These are phyloP conservation scores for Chrysoporthe cubensis DNA, from an alignment of 2,329 filamentous ascomycete genomes.

Conservation along the genomic window DNA sequence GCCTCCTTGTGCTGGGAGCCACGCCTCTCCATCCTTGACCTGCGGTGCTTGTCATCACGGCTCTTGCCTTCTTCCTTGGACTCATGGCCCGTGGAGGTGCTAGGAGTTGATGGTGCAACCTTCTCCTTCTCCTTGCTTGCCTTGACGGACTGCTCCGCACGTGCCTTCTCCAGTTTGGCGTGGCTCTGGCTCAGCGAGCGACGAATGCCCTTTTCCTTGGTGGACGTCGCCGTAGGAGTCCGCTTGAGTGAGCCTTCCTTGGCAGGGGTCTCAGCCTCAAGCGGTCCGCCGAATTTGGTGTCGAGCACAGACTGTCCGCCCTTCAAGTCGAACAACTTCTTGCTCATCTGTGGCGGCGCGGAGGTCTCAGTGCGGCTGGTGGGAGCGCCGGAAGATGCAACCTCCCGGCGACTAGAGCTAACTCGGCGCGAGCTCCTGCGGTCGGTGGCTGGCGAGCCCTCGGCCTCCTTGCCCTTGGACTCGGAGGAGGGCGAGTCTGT, in stretches of 20 bases:
- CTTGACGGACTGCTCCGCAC: constrained; percentile 30
- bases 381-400: constrained; percentile 29
- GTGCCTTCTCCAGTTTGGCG: constrained; percentile 33
- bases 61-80: constrained; percentile 13
- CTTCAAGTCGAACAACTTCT: constrained; percentile 49
- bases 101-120: not conserved
- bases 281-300: constrained; percentile 30
- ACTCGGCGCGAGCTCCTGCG: constrained; percentile 47
- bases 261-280: constrained; percentile 16
- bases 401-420: constrained; percentile 44
- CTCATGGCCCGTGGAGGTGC: constrained; percentile 4
- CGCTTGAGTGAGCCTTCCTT: constrained; percentile 16
- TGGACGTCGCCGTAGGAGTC: constrained; percentile 20
- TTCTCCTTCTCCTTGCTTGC: constrained; percentile 20
- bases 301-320: constrained; percentile 41
- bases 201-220: constrained; percentile 33
- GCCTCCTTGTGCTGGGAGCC: constrained; percentile 26
- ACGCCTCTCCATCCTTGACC: constrained; percentile 25
- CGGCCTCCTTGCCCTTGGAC: constrained; percentile 42
- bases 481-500: constrained; percentile 30
- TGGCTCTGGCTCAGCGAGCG: constrained; percentile 37
- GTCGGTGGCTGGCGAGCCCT: constrained; percentile 35
- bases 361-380: constrained; percentile 36
- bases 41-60: constrained; percentile 29
- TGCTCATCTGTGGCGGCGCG: constrained; percentile 37